Base-by-base conservation (phyloP, 140 eudicot genomes). In the Senecio squalidus region DNA sequence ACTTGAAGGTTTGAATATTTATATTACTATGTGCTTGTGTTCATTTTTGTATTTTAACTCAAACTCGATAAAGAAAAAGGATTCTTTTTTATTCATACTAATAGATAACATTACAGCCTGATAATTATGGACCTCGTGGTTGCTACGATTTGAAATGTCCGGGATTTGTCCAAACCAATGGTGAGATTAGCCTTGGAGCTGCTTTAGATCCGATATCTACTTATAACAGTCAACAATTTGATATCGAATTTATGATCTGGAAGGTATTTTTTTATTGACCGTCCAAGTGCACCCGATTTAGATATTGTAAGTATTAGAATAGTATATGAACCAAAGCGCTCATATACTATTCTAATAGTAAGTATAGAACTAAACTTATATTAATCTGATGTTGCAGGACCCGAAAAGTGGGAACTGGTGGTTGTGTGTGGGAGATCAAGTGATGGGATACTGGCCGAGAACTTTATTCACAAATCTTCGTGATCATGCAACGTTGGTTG, bases 81-180 rank as follows among this genome's bases (percentile, higher is more conserved):
- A n/a, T n/a, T n/a, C n/a, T n/a, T n/a, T n/a, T n/a, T n/a, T n/a
- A n/a, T n/a, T n/a, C n/a, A n/a, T n/a, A n/a, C n/a, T n/a, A n/a
- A n/a, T n/a, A n/a, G n/a, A n/a, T n/a, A n/a, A n/a, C n/a, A 2
- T 28, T 48, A 54, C 71, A 71, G 71, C 51, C 26, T 1, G 66
- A 63, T 5, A 60, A 54, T 13, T 71, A 62, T 57, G 24, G 15
- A 44, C 77, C 89, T 0, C n/a, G n/a, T n/a, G 97, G 94, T 23
- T 89, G 97, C 70, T 89, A 85, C 82, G 85, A 89, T 75, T 76
- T 89, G 80, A 60, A 80, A 6, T 89, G 97, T 85, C 72, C 97
- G 16, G 95, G 97, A 3, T 89, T 89, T 53, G 89, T 89, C 14
- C 97, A 89, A 66, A 82, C 87, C 0, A 89, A 67, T 55, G 68